phyloP scores from a whole-genome alignment of 2,329 filamentous ascomycete genomes.

The Hypoxylon sp. region DNA sequence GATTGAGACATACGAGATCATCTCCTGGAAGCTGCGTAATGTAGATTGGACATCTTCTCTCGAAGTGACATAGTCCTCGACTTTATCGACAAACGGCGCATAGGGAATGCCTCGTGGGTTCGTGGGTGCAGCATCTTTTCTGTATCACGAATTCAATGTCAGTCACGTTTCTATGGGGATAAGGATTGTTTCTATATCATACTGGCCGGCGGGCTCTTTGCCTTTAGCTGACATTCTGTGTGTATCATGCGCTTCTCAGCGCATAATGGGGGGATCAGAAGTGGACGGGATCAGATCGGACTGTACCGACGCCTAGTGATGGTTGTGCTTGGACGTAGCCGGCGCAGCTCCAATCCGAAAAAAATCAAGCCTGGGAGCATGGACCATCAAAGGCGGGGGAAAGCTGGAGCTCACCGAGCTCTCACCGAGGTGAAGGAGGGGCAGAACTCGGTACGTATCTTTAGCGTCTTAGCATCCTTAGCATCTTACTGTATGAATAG shows the following conservation, averaged over 20 bases:
- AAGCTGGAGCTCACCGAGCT: conserved; percentile 35
- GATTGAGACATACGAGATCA: conserved; percentile 80
- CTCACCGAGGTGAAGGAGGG: conserved; percentile 41
- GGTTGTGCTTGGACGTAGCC: conserved; percentile 7
- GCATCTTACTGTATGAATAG: too few species aligned
- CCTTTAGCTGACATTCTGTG: conserved; percentile 47
- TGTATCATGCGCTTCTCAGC: conserved; percentile 15
- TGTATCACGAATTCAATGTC: conserved; percentile 42
- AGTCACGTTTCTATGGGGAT: conserved; percentile 4
- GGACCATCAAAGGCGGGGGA: conserved; percentile 41
- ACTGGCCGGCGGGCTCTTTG: conserved; percentile 46
- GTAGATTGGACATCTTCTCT: conserved; percentile 85
- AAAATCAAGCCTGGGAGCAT: conserved; percentile 35
- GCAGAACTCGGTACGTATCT: conserved; percentile 17
- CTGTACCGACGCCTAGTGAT: neutral
- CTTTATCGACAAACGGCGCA: conserved; percentile 88
- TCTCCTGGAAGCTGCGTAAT: conserved; percentile 88
- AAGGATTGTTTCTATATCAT: conserved; percentile 18
- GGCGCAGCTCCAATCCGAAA: conserved; percentile 21
- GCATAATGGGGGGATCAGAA: conserved; percentile 18
- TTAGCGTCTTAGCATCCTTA: too few species aligned
- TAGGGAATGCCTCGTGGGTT: conserved; percentile 88
- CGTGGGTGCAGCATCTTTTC: conserved; percentile 70
- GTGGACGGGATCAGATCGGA: conserved; percentile 2
- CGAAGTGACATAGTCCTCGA: conserved; percentile 87